Conservation (phyloP, 208 protist species). For the Leishmania gerbilli region DNA sequence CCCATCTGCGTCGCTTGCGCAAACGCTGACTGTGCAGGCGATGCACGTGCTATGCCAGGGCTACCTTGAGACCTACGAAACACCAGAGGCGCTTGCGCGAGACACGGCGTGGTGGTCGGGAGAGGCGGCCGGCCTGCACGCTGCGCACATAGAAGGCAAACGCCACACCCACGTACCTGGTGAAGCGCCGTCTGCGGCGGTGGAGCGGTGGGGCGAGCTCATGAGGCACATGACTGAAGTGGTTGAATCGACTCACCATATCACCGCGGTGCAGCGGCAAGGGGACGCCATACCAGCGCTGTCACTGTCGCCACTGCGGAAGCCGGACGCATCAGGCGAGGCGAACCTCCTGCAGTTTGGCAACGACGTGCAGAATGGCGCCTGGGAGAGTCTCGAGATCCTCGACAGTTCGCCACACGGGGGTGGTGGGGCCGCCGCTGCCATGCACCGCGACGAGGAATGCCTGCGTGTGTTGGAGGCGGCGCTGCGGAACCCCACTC, state of each 20-base stretch:
- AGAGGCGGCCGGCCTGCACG: slow-evolving; percentile 13
- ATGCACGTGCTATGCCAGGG: slow-evolving; percentile 16
- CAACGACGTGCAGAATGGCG: slow-evolving; percentile 5
- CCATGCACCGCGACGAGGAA: slow-evolving; percentile 19
- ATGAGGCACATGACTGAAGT: slow-evolving; percentile 9
- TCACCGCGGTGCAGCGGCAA: background rate
- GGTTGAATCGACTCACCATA: slow-evolving; percentile 20
- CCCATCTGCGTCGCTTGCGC: background rate
- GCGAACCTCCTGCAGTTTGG: slow-evolving; percentile 36
- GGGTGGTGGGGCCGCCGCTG: slow-evolving; percentile 2
- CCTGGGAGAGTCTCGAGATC: slow-evolving; percentile 26
- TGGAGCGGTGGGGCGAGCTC: slow-evolving; percentile 10
- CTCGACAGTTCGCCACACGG: background rate
- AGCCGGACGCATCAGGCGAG: background rate
- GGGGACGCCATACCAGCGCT: background rate
- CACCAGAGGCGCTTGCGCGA: slow-evolving; percentile 13
- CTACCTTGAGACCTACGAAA: slow-evolving; percentile 22
- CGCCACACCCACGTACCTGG: too few relatives aligned
- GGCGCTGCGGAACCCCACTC: too few relatives aligned
- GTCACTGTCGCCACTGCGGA: background rate
- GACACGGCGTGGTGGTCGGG: slow-evolving; percentile 30
- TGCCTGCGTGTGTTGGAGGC: slow-evolving; percentile 17
- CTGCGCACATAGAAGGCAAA: background rate
- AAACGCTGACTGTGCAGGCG: slow-evolving; percentile 17
- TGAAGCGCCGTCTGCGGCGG: background rate